Percentiles rank a stretch among this genome's conserved stretches.
These are phyloP conservation scores for Uncinocarpus reesii DNA, from an alignment of 2,329 filamentous ascomycete genomes.

Conservation along the genomic window DNA sequence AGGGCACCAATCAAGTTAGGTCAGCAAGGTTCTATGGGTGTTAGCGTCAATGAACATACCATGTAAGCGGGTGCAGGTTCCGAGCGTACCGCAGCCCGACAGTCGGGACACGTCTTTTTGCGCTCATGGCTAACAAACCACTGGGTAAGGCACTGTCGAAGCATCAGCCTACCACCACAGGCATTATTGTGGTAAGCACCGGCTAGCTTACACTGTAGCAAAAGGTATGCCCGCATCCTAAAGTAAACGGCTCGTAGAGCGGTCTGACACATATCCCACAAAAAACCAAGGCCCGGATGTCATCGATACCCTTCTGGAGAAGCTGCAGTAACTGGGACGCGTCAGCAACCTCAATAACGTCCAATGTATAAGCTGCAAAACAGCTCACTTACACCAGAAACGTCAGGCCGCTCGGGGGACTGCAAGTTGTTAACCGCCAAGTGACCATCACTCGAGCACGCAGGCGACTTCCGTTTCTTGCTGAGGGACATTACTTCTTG, in stretches of 20 bases:
- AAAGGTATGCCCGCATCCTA: slow-evolving; percentile 60
- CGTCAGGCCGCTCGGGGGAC: not conserved
- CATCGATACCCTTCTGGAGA: slow-evolving; percentile 48
- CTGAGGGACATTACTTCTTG: not conserved
- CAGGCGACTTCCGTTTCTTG: slow-evolving; percentile 6
- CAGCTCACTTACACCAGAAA: slow-evolving; percentile 1
- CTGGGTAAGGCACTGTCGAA: slow-evolving; percentile 45
- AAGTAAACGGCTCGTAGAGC: slow-evolving; percentile 59
- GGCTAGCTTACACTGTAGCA: slow-evolving; percentile 53
- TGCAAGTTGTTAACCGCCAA: not conserved
- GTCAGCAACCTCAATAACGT: slow-evolving; percentile 8
- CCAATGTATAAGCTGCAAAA: not conserved
- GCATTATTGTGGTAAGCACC: too few species aligned
- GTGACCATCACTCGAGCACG: not conserved
- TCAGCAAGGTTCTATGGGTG: not conserved
- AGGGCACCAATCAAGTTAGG: not conserved
- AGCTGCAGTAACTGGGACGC: slow-evolving; percentile 31
- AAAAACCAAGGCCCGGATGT: slow-evolving; percentile 50
- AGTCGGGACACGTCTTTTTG: slow-evolving; percentile 60
- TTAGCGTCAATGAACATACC: slow-evolving; percentile 29
- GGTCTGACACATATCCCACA: slow-evolving; percentile 60
- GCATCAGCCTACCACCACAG: not conserved
- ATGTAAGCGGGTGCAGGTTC: slow-evolving; percentile 56
- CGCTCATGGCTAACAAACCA: slow-evolving; percentile 45
- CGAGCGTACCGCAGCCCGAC: slow-evolving; percentile 48